These are phyloP conservation scores for Penicilliopsis zonata DNA, from an alignment of 495 filamentous ascomycete species.

Conservation along the genomic window DNA sequence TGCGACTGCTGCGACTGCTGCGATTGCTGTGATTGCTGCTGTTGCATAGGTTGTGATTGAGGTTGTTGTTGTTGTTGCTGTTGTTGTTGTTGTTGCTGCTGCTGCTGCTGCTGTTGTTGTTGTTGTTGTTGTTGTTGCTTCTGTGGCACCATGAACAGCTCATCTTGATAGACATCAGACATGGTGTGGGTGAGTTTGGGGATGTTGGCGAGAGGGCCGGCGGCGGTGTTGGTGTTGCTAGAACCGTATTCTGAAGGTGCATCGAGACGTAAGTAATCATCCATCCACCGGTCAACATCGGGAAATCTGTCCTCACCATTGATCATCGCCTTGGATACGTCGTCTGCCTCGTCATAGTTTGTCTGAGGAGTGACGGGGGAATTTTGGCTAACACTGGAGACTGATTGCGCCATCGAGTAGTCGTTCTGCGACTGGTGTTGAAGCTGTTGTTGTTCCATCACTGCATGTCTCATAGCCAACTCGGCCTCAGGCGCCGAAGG, in stretches of 20 bases:
- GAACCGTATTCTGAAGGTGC: conserved; percentile 37
- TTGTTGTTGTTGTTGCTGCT: conserved; percentile 23
- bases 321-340: conserved; percentile 30
- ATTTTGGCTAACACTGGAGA: conserved; percentile 41
- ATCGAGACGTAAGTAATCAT: conserved; percentile 49
- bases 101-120: conserved; percentile 22
- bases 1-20: conserved; percentile 19
- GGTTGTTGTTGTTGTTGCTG: conserved; percentile 49
- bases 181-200: conserved; percentile 80
- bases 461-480: conserved; percentile 40
- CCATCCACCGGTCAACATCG: conserved; percentile 41
- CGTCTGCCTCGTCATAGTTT: conserved; percentile 38
- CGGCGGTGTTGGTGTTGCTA: conserved; percentile 13
- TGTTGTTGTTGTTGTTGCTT: conserved; percentile 40
- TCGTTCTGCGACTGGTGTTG: conserved; percentile 18
- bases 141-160: conserved; percentile 75
- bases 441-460: conserved; percentile 40
- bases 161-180: conserved; percentile 75
- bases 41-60: conserved; percentile 42
- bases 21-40: conserved; percentile 34
- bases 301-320: conserved; percentile 39
- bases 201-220: conserved; percentile 31
- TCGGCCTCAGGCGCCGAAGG: conserved; percentile 30
- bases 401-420: conserved; percentile 41
- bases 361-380: conserved; percentile 47